Conservation (phyloP, 768 basidiomycete genomes). For the Rhizopogon sp. region DNA sequence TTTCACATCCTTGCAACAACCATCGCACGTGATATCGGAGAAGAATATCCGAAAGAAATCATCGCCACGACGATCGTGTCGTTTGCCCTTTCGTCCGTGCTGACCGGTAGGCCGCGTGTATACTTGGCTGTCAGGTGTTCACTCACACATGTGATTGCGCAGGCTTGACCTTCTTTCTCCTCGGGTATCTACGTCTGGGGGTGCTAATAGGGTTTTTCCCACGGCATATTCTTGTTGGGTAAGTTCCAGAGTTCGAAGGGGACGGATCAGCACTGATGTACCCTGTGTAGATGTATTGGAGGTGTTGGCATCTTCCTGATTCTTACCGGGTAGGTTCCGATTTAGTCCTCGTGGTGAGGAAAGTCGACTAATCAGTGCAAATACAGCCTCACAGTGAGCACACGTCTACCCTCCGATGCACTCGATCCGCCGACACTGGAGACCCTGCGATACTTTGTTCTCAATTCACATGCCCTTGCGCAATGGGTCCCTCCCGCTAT, state of each 20-base stretch:
- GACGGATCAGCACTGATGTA: not conserved
- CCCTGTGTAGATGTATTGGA: conserved; percentile 66
- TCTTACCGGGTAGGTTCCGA: conserved; percentile 67
- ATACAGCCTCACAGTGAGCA: conserved; percentile 73
- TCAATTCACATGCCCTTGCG: conserved; percentile 53
- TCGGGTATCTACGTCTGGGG: conserved; percentile 81
- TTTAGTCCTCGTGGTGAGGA: not conserved
- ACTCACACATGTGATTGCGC: not conserved
- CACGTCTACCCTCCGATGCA: conserved; percentile 75
- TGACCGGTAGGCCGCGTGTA: conserved; percentile 59
- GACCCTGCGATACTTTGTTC: conserved; percentile 65
- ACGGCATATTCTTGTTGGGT: conserved; percentile 94
- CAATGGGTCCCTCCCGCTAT: conserved; percentile 79
- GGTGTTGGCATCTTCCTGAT: conserved; percentile 95
- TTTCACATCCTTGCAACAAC: conserved; percentile 86
- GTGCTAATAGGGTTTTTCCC: conserved; percentile 93
- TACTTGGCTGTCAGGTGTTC: not conserved
- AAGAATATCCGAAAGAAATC: conserved; percentile 60
- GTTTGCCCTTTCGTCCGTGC: conserved; percentile 78
- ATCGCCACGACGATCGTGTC: conserved; percentile 92
- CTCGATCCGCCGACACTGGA: conserved; percentile 58
- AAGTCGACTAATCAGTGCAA: not conserved
- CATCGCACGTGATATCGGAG: conserved; percentile 70
- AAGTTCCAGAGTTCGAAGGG: conserved; percentile 15
- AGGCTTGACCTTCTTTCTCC: conserved; percentile 71